These are phyloP conservation scores for Gossypium davidsonii DNA, from an alignment of 441 rosid genomes.

Conservation along the genomic window DNA sequence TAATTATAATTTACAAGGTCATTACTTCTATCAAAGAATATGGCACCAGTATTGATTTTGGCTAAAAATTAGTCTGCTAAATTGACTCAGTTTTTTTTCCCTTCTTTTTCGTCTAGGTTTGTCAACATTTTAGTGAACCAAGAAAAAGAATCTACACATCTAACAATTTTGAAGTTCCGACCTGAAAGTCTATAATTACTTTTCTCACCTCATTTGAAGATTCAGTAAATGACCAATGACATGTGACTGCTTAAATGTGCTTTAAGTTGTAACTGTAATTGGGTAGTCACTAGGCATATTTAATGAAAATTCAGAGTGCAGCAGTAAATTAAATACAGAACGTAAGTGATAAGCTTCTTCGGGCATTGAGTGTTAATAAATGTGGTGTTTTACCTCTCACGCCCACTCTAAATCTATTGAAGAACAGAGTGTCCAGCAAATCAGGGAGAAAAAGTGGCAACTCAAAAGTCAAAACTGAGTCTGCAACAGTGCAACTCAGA, in stretches of 20 bases:
- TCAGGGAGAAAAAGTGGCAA: neutral
- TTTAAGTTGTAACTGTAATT: neutral
- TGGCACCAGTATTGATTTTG: neutral
- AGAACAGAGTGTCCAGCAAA: neutral
- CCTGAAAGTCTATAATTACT: too few relatives aligned
- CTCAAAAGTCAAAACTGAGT: neutral
- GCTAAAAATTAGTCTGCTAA: neutral
- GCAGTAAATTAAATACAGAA: too few relatives aligned
- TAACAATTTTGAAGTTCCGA: too few relatives aligned
- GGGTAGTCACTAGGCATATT: neutral
- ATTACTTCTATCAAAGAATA: neutral
- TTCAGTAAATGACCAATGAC: neutral
- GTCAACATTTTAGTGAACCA: neutral
- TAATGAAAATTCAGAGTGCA: neutral
- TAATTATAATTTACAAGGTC: neutral
- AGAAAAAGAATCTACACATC: neutral
- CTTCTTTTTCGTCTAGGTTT: too few relatives aligned
- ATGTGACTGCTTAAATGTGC: neutral
- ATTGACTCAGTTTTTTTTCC: neutral
- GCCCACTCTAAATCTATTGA: too few relatives aligned
- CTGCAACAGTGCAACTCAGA: neutral
- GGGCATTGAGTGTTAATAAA: neutral
- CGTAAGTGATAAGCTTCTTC: neutral
- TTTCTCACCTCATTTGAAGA: neutral
- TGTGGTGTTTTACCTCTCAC: neutral